Evolutionary conservation across 106 monocot species (phyloP), one percentile per base, ranked within the genome.

Genomic region (Triglochin maritima): DNA sequence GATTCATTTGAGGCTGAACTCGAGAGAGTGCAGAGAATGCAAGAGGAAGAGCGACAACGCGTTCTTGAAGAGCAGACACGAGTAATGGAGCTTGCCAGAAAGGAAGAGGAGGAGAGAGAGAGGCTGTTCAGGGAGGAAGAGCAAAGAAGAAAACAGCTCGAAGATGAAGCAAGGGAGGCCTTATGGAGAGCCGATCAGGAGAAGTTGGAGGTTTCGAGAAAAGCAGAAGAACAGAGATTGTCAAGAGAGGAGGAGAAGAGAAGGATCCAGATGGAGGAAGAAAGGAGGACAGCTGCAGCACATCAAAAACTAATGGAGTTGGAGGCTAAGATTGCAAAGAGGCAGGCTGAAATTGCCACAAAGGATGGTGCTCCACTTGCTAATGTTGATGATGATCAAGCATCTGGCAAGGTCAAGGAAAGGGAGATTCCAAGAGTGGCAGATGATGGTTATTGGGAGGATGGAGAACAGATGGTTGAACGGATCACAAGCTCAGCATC

Each of bases 1-100:
- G 95, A 87, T 69, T 96, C 90, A 16, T 96, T 90, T 78, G 95
- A 96, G 74, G 95, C 90, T 42, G 95, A 96, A 74, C 85, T 96
- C 41, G 90, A 96, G 65, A 84, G 78, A 44, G 90, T 96, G 56
- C 83, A 90, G 69, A 74, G 71, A 76, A 67, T 84, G 62, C 95
- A 96, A 52, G 95, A 96, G 74, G 81, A 81, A 79, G 90, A 96
- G 70, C 71, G 90, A 47, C 81, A 86, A 48, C 76, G 83, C 6
- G 78, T 63, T 8, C 68, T 87, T 81, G 87, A 96, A 64, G 90
- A 96, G 76, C 85, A 90, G 54, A 74, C 71, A 1, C 85, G 78
- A 68, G 81, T 59, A 6, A 56, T 87, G 69, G 90, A 90, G 76
- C 46, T 86, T 68, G 90, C 83, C 54, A 74, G 87, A n/a, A 87